Evolutionary conservation across 306 rosid species (phyloP), one percentile per base, ranked within the genome.

Genomic region (Pterocarpus santalinus): DNA sequence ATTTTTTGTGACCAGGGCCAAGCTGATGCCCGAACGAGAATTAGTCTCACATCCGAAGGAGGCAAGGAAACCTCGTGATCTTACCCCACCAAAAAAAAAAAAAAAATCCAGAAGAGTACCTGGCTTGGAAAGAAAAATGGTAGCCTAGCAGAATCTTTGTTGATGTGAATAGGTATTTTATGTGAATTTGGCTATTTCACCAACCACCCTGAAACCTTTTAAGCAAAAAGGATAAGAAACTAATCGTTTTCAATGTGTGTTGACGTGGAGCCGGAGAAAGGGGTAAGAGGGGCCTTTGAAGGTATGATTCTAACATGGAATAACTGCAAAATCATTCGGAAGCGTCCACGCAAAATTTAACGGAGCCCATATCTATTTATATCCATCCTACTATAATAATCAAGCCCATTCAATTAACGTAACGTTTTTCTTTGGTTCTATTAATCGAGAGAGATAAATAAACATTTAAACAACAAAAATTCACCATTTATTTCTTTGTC

Each of bases 291-390:
- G 69, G 22, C 44, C 56, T 63, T 9, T 16, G 39, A 33, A 72
- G 72, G 78, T 44, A 72, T 12, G 57, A 84, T 75, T 58, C 77
- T 7, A 12, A 28, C 53, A 47, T 9, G 53, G 81, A 86, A 76
- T 65, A 65, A 72, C 32, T 14, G 41, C 28, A 57, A 71, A 83
- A 74, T 67, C 22, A 81, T 70, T 73, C 41, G 9, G 41, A 76
- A 68, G 15, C 12, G 47, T 57, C 43, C 62, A 83, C 80, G 81
- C 84, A 83, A 49, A 65, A 33, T 64, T 41, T 3, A 75, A 67
- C 12, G 10, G 41, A 63, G 30, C 6, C 43, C 49, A 8, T 13
- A 36, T 44, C 77, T 28, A 33, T 72, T 34, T 10, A 16, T 53
- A 15, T 34, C 33, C 32, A 38, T 38, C 5, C 41, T 6, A 38